Evolutionary conservation across 805 yeast genomes (phyloP), one percentile per base, ranked within the genome.

Genomic region (Saccharomycopsis javanensis): DNA sequence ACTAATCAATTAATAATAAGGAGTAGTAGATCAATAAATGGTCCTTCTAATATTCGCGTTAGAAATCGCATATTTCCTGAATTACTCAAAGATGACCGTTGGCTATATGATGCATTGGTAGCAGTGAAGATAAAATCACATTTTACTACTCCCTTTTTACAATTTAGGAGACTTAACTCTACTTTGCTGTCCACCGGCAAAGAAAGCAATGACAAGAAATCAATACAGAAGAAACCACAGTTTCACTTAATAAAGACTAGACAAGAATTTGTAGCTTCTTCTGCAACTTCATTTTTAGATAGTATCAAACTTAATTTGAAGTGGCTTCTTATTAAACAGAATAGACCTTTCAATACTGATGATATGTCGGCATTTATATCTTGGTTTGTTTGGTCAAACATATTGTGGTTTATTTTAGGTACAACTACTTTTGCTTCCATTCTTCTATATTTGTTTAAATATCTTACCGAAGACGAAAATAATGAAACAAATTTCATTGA

Each of bases 401-500:
- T 86, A 1, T 68, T 88, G 7, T 75, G 95, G 71, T 77, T 94
- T 55, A 72, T 89, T 20, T 71, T 91, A 27, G 97, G 92, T 8
- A 92, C 99, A 10, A 94, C 99, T 1, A 89, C 98, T 1, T 92
- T 92, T 67, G 80, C 88, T 28, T 90, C 97, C 4, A 67, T 90
- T 50, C 75, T 91, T 1, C 76, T 94, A 11, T 82, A 85, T 68
- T 76, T 91, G 3, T 71, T 86, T 67, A 90, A 91, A n/a, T 33
- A 55, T n/a, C 18, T 55, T 7, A 48, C 38, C 8, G 33, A 38
- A 5, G 57, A 48, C 16, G 34, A 53, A 31, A 16, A 18, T 15
- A 30, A 45, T 15, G 35, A 54, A 28, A 28, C 33, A n/a, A 38
- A 57, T 18, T 50, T 59, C 16, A 15, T 59, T 7, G 55, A 59